A percentile compares a stretch with the other conserved stretches of the same genome.
These are phyloP conservation scores for Paraphysoderma sedebokerense DNA, from an alignment of 371 early-diverging fungal species.

Conservation along the genomic window DNA sequence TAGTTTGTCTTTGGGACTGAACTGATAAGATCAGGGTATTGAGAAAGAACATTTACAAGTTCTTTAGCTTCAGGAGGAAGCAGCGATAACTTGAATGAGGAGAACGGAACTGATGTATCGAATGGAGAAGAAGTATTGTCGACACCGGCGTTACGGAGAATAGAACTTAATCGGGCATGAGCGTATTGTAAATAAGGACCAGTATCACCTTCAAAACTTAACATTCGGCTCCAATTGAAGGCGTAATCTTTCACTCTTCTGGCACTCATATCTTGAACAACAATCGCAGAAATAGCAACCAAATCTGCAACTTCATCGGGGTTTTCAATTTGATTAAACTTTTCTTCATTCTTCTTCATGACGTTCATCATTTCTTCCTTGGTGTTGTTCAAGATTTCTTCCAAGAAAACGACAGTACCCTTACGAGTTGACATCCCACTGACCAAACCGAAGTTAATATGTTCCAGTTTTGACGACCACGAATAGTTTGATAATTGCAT, in stretches of 20 bases:
- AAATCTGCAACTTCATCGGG: slow-evolving; percentile 62
- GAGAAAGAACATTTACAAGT: slow-evolving; percentile 63
- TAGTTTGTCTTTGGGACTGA: slow-evolving; percentile 24
- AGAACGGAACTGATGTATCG: slow-evolving; percentile 3
- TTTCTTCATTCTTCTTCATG: slow-evolving; percentile 78
- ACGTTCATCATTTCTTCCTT: slow-evolving; percentile 84
- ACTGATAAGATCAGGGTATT: slow-evolving; percentile 77
- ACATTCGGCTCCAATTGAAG: slow-evolving; percentile 91
- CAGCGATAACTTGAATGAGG: slow-evolving; percentile 28
- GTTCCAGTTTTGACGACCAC: slow-evolving; percentile 64
- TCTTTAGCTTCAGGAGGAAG: slow-evolving; percentile 52
- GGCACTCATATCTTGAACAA: slow-evolving; percentile 92
- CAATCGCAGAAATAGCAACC: slow-evolving; percentile 68
- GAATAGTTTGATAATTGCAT: slow-evolving; percentile 64
- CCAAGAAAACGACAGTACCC: slow-evolving; percentile 95
- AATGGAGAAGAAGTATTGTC: slow-evolving; percentile 6
- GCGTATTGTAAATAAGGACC: slow-evolving; percentile 99
- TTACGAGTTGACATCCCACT: slow-evolving; percentile 96
- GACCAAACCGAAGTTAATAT: slow-evolving; percentile 97
- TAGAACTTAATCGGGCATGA: slow-evolving; percentile 87
- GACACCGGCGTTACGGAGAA: slow-evolving; percentile 63
- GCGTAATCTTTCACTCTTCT: slow-evolving; percentile 94
- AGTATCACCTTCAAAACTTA: slow-evolving; percentile 95
- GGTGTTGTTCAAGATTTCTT: slow-evolving; percentile 88
- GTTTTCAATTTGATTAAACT: slow-evolving; percentile 69